phyloP scores from a whole-genome alignment of 2,329 filamentous ascomycete species.

The Ceratocystiopsis brevicomis region DNA sequence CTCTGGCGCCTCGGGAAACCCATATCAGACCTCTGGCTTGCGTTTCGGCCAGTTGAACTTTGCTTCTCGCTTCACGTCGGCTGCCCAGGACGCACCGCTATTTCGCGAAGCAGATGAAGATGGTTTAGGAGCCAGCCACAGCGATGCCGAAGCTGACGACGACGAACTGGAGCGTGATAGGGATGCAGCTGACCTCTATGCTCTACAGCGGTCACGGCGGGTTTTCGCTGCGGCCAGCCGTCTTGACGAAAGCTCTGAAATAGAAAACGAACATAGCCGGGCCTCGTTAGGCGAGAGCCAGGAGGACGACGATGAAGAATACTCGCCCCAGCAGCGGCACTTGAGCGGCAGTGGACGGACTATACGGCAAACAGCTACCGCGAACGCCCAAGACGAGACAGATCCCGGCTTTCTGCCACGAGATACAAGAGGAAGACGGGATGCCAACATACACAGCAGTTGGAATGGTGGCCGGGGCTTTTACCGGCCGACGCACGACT shows the following conservation, averaged over 20 bases:
- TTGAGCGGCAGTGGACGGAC: conserved; percentile 16
- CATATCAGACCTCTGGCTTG: conserved; percentile 56
- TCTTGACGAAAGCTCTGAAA: conserved; percentile 69
- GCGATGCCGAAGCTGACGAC: conserved; percentile 83
- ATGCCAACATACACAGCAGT: conserved; percentile 38
- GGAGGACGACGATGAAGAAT: conserved; percentile 20
- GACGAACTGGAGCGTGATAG: conserved; percentile 80
- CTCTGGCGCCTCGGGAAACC: conserved; percentile 36
- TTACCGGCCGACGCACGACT: conserved; percentile 12
- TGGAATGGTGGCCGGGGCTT: conserved; percentile 38
- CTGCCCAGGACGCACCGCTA: conserved; percentile 65
- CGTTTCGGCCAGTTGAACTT: conserved; percentile 58
- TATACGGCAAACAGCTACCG: conserved; percentile 10
- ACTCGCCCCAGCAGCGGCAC: not conserved
- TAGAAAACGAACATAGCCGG: conserved; percentile 51
- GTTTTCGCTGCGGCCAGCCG: conserved; percentile 63
- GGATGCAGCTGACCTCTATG: conserved; percentile 87
- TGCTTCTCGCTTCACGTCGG: conserved; percentile 51
- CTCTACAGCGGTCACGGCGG: conserved; percentile 71
- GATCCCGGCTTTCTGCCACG: not conserved
- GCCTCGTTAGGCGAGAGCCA: conserved; percentile 33
- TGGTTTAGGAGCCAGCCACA: conserved; percentile 39
- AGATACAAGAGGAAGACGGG: not conserved
- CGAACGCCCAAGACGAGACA: not conserved
- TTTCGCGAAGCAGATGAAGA: conserved; percentile 58